A percentile compares a stretch with the other conserved stretches of the same genome.
Conservation (phyloP, 805 yeast species). For the Wickerhamomyces chaumierensis region DNA sequence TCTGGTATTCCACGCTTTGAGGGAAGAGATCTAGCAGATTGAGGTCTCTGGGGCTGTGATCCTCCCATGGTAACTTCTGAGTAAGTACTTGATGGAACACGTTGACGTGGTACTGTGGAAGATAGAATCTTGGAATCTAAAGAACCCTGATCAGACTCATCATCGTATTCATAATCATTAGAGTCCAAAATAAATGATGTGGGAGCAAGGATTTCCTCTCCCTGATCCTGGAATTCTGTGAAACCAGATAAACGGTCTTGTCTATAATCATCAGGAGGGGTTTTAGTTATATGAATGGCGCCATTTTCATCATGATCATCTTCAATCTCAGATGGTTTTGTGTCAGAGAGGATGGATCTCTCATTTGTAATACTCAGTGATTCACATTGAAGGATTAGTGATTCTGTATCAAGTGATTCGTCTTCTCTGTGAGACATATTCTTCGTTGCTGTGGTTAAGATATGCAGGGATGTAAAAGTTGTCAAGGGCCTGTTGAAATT, state of each 20-base stretch:
- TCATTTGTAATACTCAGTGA: neutral
- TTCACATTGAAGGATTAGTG: neutral
- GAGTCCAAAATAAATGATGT: conserved; percentile 5
- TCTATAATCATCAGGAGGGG: neutral
- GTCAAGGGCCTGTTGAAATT: too few relatives aligned
- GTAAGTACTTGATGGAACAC: conserved; percentile 1
- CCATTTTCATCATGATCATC: neutral
- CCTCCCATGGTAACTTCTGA: neutral
- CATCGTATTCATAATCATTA: neutral
- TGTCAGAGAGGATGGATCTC: neutral
- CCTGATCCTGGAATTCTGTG: conserved; percentile 3
- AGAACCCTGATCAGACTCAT: neutral
- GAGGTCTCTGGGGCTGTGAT: too few relatives aligned
- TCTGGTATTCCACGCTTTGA: too few relatives aligned
- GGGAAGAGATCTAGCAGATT: too few relatives aligned
- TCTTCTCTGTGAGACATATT: neutral
- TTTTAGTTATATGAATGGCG: neutral
- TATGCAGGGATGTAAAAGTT: too few relatives aligned
- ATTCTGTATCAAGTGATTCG: neutral
- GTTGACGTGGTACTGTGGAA: neutral
- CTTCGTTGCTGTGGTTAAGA: neutral
- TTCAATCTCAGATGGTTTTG: neutral
- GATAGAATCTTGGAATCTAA: neutral
- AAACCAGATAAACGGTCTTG: neutral
- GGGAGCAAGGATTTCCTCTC: neutral